Evolutionary conservation across 2,329 filamentous ascomycete genomes (phyloP), one percentile per base, ranked within the genome.

Genomic region (Colletotrichum sp.): DNA sequence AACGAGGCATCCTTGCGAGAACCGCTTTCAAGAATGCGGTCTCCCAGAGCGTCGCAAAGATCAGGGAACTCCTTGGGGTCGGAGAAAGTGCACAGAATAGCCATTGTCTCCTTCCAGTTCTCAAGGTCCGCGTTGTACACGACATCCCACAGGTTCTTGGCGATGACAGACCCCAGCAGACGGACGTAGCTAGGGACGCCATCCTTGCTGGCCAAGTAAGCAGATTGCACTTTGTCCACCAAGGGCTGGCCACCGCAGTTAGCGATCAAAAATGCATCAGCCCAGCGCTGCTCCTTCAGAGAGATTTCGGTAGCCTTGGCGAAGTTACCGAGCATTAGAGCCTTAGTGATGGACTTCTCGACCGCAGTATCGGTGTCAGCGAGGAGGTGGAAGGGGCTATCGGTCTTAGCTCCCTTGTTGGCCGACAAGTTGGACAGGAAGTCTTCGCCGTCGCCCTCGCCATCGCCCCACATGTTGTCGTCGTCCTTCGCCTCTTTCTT

Each of bases 81-180:
- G 1, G 97, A 97, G 84, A 96, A 99, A 1, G 97, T 98, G 90
- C 97, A 99, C 70, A 99, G 88, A 1, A 96, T 94, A 32, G 95
- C 96, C 94, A 99, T 97, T 5, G 96, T 93, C 85, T 98, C 97
- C 86, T 97, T 98, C 97, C 97, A 99, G 85, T 97, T 94, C 68
- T 91, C 90, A 61, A 99, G 87, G 81, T 98, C 95, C 9, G 96
- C 97, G 81, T 99, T 99, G 86, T 98, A 95, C 9, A 98, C 97
- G 61, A 98, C 91, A 85, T 99, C 97, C 97, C 96, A 98, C 3
- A 99, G 90, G 81, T 99, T 98, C 89, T 98, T 98, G 77, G 94
- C 93, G 73, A 98, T 96, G 67, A 99, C 95, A 8, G 96, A 98
- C 67, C 95, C 94, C 70, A 99, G 89, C 10, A 99, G 89, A 58